Evolutionary conservation across 495 filamentous ascomycete genomes (phyloP).

Genomic region (Hypoxylon lienhwacheense): DNA sequence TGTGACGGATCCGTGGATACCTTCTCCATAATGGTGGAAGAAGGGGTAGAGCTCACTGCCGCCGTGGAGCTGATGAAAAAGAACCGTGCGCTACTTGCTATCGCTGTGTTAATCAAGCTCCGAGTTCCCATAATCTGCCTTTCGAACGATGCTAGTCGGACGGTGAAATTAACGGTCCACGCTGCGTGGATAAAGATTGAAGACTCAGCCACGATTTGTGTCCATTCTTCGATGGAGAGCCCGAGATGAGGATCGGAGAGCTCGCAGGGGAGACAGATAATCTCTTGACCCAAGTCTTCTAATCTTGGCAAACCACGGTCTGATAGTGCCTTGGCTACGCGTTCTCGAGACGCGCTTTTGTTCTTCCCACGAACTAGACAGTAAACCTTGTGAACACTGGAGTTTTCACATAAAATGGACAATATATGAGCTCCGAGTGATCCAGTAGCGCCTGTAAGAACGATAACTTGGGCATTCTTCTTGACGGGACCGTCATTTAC

Average conservation of each 20-base stretch:
- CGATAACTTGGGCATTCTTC: conserved; percentile 33
- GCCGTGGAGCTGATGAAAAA: conserved; percentile 57
- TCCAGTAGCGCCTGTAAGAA: conserved; percentile 63
- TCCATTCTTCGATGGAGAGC: conserved; percentile 37
- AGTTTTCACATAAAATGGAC: conserved; percentile 45
- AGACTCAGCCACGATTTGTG: conserved; percentile 43
- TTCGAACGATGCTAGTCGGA: conserved; percentile 56
- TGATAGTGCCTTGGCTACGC: conserved; percentile 54
- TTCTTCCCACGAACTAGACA: conserved; percentile 55
- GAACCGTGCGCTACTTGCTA: conserved; percentile 49
- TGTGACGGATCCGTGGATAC: conserved; percentile 51
- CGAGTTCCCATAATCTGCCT: conserved; percentile 55
- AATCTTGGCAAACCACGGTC: conserved; percentile 12
- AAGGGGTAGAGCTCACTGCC: conserved; percentile 42
- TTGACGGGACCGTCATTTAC: conserved; percentile 10
- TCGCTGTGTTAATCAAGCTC: conserved; percentile 57
- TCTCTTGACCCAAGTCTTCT: neutral
- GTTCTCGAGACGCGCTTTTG: conserved; percentile 32
- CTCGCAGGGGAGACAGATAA: conserved; percentile 36
- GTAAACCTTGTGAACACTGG: conserved; percentile 50
- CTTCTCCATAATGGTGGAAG: conserved; percentile 48
- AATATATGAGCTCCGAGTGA: conserved; percentile 59
- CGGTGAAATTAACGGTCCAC: conserved; percentile 71
- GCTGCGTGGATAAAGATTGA: conserved; percentile 62
- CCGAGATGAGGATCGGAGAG: conserved; percentile 47